Conservation (phyloP, 2,329 filamentous ascomycete species). For the Talaromyces sp. region DNA sequence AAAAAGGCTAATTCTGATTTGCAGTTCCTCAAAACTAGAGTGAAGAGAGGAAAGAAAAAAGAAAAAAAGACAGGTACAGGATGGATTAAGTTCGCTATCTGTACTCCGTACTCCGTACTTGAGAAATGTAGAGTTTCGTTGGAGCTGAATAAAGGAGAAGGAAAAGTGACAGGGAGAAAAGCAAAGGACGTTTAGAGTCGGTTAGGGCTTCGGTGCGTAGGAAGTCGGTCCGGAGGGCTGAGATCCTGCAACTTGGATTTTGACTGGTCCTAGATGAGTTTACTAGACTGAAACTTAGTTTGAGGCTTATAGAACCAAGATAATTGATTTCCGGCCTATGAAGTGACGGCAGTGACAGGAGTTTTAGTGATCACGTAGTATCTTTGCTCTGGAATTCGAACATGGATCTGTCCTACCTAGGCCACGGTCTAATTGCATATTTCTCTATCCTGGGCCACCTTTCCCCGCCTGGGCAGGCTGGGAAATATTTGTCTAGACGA, state of each 20-base stretch:
- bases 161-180: conserved; percentile 15
- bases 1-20: conserved; percentile 1
- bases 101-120: background rate
- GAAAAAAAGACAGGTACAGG: background rate
- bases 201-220: conserved; percentile 3
- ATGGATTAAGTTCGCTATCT: background rate
- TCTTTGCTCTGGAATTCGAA: background rate
- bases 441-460: background rate
- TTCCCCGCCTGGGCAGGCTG: background rate
- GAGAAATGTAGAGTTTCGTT: background rate
- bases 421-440: background rate
- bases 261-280: background rate
- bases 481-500: background rate
- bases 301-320: background rate
- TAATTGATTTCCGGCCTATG: background rate
- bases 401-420: background rate
- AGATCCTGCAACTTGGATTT: background rate
- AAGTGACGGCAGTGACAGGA: background rate
- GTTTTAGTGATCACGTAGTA: background rate
- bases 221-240: background rate
- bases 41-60: background rate
- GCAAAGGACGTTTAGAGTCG: background rate
- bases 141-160: background rate
- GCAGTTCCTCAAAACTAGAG: background rate
- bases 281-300: background rate